Evolutionary conservation across 2,329 filamentous ascomycete species (phyloP).

Genomic region (Colletotrichum falcatum): DNA sequence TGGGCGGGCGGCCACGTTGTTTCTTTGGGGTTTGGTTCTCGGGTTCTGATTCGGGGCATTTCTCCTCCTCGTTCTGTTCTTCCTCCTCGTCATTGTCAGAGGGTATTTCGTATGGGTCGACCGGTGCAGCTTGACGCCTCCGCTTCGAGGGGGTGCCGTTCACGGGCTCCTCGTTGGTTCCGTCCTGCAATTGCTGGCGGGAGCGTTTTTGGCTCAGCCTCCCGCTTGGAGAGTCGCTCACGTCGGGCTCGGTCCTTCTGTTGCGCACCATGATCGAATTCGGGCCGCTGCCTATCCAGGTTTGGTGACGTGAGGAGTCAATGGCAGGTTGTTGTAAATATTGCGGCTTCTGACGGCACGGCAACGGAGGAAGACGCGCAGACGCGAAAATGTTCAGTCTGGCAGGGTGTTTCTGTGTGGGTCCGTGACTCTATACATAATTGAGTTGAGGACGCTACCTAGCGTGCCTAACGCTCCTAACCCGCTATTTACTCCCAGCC

Average conservation of each 20-base stretch:
- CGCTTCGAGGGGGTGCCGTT: slow-evolving; percentile 51
- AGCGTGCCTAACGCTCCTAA: background rate
- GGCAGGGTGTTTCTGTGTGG: slow-evolving; percentile 18
- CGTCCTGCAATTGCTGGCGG: slow-evolving; percentile 39
- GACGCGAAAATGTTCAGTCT: slow-evolving; percentile 37
- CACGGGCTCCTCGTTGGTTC: slow-evolving; percentile 46
- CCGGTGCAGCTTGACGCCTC: slow-evolving; percentile 48
- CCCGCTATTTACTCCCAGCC: background rate
- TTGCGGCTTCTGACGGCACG: slow-evolving; percentile 1
- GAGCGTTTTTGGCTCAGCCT: slow-evolving; percentile 42
- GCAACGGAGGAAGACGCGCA: slow-evolving; percentile 26
- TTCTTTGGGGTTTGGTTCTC: slow-evolving; percentile 51
- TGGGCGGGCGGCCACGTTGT: slow-evolving; percentile 52
- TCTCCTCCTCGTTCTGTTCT: background rate
- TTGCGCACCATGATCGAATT: slow-evolving; percentile 15
- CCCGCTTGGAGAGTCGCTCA: slow-evolving; percentile 17
- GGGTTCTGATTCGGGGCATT: slow-evolving; percentile 40
- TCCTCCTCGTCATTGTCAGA: background rate
- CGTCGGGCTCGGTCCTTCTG: background rate
- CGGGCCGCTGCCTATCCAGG: background rate
- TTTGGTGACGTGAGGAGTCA: background rate
- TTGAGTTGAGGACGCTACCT: slow-evolving; percentile 23
- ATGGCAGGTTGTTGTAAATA: background rate
- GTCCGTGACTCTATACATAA: background rate
- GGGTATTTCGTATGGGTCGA: slow-evolving; percentile 35